Evolutionary conservation across 2,329 filamentous ascomycete genomes (phyloP).

Genomic region (Metarhizium guizhouense): DNA sequence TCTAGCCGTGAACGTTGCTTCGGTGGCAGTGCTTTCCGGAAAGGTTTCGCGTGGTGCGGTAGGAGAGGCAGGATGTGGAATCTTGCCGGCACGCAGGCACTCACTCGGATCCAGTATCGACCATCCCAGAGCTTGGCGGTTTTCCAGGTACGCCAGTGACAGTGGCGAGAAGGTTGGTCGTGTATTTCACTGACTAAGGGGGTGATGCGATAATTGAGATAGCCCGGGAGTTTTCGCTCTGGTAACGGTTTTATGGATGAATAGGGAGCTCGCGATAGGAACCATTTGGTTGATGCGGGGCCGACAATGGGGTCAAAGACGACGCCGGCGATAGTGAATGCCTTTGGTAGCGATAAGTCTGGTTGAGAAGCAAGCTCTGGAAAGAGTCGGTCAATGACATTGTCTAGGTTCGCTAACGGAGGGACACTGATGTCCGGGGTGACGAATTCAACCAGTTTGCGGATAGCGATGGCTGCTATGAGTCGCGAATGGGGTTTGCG

Average conservation of each 20-base stretch:
- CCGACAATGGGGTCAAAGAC: conserved; percentile 25
- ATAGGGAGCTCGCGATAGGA: conserved; percentile 38
- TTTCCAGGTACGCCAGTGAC: conserved; percentile 22
- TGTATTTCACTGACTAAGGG: not conserved
- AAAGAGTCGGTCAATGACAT: conserved; percentile 38
- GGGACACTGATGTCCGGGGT: conserved; percentile 38
- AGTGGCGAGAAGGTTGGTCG: conserved; percentile 6
- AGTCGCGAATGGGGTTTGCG: conserved; percentile 28
- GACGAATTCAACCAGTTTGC: conserved; percentile 39
- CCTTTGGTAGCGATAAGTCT: conserved; percentile 19
- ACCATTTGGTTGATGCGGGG: conserved; percentile 25
- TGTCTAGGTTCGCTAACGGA: conserved; percentile 33
- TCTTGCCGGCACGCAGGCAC: conserved; percentile 30
- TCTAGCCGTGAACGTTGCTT: conserved; percentile 26
- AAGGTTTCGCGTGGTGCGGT: conserved; percentile 33
- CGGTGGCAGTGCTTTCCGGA: conserved; percentile 34
- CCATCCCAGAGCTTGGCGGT: conserved; percentile 43
- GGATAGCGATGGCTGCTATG: conserved; percentile 37
- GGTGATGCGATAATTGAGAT: conserved; percentile 9
- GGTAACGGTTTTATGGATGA: conserved; percentile 26
- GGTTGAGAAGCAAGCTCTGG: conserved; percentile 28
- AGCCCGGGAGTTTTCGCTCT: conserved; percentile 14
- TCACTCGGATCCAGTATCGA: conserved; percentile 50
- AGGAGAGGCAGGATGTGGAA: conserved; percentile 38
- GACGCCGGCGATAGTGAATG: conserved; percentile 32